phyloP scores from a whole-genome alignment of 331 rosid genomes.

The Acacia concinna region DNA sequence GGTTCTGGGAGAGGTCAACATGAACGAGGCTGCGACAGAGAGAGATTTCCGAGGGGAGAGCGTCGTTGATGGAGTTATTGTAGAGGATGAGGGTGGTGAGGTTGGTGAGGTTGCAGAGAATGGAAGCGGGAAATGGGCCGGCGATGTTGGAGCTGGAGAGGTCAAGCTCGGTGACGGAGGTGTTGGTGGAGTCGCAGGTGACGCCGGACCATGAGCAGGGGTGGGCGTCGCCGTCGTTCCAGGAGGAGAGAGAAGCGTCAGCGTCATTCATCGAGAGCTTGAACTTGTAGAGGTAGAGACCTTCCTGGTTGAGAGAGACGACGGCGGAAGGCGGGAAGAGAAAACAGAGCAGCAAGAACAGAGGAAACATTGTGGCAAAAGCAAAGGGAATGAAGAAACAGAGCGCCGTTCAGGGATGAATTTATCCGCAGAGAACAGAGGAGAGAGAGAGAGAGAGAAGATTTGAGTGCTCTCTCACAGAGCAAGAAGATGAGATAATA shows the following conservation, averaged over 20 bases:
- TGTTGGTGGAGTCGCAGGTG: constrained; percentile 40
- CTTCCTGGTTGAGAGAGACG: constrained; percentile 62
- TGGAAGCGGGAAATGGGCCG: constrained; percentile 53
- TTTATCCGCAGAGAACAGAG: constrained; percentile 4
- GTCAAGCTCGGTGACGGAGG: constrained; percentile 47
- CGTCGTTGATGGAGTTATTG: constrained; percentile 70
- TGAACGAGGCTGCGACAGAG: constrained; percentile 38
- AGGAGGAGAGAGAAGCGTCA: constrained; percentile 50
- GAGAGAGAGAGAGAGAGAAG: neutral
- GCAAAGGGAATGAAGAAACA: neutral
- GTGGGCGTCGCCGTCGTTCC: constrained; percentile 54
- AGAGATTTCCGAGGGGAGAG: constrained; percentile 52
- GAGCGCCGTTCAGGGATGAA: neutral
- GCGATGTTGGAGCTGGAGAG: constrained; percentile 57
- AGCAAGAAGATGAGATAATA: neutral
- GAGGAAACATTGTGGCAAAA: constrained; percentile 35
- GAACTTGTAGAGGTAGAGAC: constrained; percentile 54
- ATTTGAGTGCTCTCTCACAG: neutral
- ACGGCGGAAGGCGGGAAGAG: neutral
- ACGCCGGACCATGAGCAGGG: constrained; percentile 83
- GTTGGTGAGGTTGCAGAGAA: constrained; percentile 59
- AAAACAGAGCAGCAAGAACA: constrained; percentile 19
- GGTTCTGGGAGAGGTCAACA: constrained; percentile 79
- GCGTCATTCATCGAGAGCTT: constrained; percentile 70
- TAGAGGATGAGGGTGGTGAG: constrained; percentile 52